phyloP scores from a whole-genome alignment of 2,329 filamentous ascomycete species.

The Dendrostoma leiphaemia region DNA sequence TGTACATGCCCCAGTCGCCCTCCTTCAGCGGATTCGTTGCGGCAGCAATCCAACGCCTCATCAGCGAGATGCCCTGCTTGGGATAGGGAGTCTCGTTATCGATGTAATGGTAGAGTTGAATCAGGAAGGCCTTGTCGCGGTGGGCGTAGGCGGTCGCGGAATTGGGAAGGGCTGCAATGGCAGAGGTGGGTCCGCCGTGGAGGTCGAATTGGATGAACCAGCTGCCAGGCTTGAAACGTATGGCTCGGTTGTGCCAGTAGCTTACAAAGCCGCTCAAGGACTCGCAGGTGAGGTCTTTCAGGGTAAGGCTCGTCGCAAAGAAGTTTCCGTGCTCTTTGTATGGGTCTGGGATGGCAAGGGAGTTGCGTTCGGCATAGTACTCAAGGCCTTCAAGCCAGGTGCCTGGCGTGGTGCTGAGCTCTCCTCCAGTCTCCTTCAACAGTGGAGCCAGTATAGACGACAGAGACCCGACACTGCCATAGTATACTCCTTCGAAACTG shows the following conservation, averaged over 20 bases:
- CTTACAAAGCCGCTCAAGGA: constrained; percentile 35
- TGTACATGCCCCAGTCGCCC: constrained; percentile 37
- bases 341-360: constrained; percentile 16
- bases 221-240: constrained; percentile 31
- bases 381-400: constrained; percentile 31
- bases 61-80: constrained; percentile 29
- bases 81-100: constrained; percentile 30
- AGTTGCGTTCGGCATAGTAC: constrained; percentile 28
- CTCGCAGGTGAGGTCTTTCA: constrained; percentile 33
- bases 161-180: constrained; percentile 28
- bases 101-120: constrained; percentile 45
- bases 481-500: constrained; percentile 29
- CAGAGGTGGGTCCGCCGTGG: constrained; percentile 39
- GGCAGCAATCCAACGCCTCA: constrained; percentile 33
- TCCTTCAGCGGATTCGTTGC: constrained; percentile 27
- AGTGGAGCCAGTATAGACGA: background rate
- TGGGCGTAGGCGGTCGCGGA: constrained; percentile 38
- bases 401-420: constrained; percentile 16
- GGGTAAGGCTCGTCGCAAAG: constrained; percentile 39
- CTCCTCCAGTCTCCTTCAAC: constrained; percentile 6
- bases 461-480: constrained; percentile 22
- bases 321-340: constrained; percentile 38
- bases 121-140: constrained; percentile 46
- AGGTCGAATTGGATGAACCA: constrained; percentile 44
- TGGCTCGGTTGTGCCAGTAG: constrained; percentile 30